Base-by-base conservation (phyloP, 768 basidiomycete genomes). In the Xerocomellus chrysenteron region DNA sequence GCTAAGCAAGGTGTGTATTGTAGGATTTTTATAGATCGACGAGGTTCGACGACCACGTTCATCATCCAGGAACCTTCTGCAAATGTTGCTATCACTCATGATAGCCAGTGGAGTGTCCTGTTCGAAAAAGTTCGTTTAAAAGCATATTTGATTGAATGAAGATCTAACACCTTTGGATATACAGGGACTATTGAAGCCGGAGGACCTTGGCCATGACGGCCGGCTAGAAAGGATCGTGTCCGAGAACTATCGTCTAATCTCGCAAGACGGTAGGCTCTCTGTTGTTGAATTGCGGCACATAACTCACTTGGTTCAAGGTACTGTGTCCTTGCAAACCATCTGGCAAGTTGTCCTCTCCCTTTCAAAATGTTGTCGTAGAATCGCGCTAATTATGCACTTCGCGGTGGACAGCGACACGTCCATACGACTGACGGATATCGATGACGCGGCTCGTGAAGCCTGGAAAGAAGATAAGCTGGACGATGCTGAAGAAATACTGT, bases 41-140 rank as follows among this genome's bases (percentile, higher is more conserved):
- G 32, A 26, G 24, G 16, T 28, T 11, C 21, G 24, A 35, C 12
- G 14, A 19, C 21, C 12, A 24, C 4, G 11, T 17, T n/a, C 7
- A 19, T 6, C 17, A 30, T 48, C 16, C 24, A 58, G 63, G 55
- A 57, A 26, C 47, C 63, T 14, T 57, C 37, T 19, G 55, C 63
- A 7, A 39, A 7, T n/a, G 43, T 64, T 19, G 58, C 62, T 1
- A 35, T 64, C 21, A 55, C 54, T 10, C 55, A 64, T 2, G 63
- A 64, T 17, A 55, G 42, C 33, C 55, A 57, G 19, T 66, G 62
- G 64, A 55, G 19, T 26, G 8, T 36, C 8, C 17, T 63, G 16
- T 41, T 63, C 14, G 53, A 63, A 43, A 46, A 63, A 9, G 61
- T 55, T 19, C 5, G 24, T 52, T 26, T 2, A 11, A 5, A 21